phyloP scores from a whole-genome alignment of 1,284 basidiomycete genomes.

The Porphyrellus sp. region DNA sequence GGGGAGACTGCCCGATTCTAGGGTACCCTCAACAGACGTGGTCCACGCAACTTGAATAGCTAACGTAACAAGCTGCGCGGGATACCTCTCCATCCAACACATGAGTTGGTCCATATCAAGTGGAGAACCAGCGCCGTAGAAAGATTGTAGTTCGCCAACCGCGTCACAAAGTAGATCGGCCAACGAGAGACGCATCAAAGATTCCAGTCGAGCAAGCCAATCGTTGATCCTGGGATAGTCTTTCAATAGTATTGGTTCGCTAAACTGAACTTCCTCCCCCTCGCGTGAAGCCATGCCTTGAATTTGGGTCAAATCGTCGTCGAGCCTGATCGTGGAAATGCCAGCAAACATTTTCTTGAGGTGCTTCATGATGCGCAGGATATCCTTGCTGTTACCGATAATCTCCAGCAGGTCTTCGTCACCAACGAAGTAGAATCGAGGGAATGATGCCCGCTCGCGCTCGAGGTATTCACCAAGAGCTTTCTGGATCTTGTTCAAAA shows the following conservation, averaged over 20 bases:
- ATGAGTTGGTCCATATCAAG: conserved; percentile 70
- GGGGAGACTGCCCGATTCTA: conserved; percentile 57
- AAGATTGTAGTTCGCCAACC: conserved; percentile 73
- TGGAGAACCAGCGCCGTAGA: conserved; percentile 68
- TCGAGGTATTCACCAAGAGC: conserved; percentile 99
- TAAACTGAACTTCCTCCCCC: conserved; percentile 89
- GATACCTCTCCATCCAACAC: conserved; percentile 89
- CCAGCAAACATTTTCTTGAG: conserved; percentile 99
- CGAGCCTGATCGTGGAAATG: conserved; percentile 85
- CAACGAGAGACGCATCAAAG: conserved; percentile 92
- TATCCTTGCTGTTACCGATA: conserved; percentile 99
- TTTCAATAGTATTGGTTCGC: conserved; percentile 81
- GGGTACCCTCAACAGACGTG: conserved; percentile 71
- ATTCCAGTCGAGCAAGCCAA: conserved; percentile 92
- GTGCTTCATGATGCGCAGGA: conserved; percentile 96
- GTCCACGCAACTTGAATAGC: conserved; percentile 97
- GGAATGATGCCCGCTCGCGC: conserved; percentile 95
- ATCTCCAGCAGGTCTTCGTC: conserved; percentile 99
- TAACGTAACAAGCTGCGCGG: conserved; percentile 93
- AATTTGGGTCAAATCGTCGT: conserved; percentile 85
- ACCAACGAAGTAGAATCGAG: conserved; percentile 99
- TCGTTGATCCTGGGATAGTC: conserved; percentile 98
- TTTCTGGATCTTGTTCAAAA: conserved; percentile 98
- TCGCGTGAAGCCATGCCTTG: conserved; percentile 91
- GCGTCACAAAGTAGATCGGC: conserved; percentile 79